Conservation (phyloP, 805 yeast species). For the Metschnikowia sp. region DNA sequence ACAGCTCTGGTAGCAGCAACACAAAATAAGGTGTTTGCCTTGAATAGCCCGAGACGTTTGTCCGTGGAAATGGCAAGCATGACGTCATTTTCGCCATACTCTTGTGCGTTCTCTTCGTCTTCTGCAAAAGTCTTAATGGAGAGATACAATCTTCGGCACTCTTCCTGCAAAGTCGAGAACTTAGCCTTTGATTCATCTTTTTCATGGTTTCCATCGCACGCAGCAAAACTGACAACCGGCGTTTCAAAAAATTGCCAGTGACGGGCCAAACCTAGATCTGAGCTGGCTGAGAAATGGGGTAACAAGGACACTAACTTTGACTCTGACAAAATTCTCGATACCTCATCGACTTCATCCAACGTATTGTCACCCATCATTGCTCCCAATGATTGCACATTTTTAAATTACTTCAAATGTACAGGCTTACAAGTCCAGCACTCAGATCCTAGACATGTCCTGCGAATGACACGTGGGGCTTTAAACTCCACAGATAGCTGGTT, state of each 20-base stretch:
- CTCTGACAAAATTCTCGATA: conserved; percentile 33
- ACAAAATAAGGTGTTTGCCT: conserved; percentile 14
- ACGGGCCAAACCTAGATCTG: conserved; percentile 29
- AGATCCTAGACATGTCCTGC: conserved; percentile 16
- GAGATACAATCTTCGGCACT: conserved; percentile 28
- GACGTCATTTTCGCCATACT: neutral
- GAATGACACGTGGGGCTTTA: conserved; percentile 28
- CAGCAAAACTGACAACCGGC: conserved; percentile 17
- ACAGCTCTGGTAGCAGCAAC: conserved; percentile 11
- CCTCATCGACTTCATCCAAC: conserved; percentile 28
- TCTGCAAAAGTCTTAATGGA: neutral
- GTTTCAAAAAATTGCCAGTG: conserved; percentile 34
- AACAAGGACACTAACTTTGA: conserved; percentile 31
- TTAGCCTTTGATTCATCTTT: conserved; percentile 11
- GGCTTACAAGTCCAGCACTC: conserved; percentile 54
- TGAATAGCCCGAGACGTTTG: conserved; percentile 9
- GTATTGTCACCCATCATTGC: conserved; percentile 47
- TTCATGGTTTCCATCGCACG: neutral
- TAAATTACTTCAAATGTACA: conserved; percentile 40
- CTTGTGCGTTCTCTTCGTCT: neutral
- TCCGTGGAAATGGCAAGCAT: conserved; percentile 16
- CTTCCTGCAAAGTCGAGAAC: conserved; percentile 30
- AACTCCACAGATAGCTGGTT: conserved; percentile 16
- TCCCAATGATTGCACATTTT: conserved; percentile 45
- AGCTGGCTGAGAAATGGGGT: conserved; percentile 15